phyloP scores from a whole-genome alignment of 495 filamentous ascomycete genomes.

The Ascobolus immersus region DNA sequence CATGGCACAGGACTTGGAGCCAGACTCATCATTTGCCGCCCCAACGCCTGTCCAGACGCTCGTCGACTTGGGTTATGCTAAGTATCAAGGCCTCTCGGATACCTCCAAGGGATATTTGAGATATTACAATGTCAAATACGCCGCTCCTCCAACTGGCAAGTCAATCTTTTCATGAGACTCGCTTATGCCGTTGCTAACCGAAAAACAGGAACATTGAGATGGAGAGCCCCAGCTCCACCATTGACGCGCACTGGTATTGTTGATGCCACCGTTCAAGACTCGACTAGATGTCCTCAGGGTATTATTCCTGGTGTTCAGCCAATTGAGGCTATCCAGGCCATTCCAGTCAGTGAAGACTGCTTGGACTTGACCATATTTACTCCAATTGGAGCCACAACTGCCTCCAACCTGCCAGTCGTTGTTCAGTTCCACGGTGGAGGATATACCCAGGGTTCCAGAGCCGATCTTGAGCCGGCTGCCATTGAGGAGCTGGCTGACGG shows the following conservation, averaged over 20 bases:
- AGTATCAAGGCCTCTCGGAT: conserved; percentile 17
- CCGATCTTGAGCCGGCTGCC: neutral
- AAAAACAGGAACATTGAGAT: conserved; percentile 1
- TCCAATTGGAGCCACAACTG: conserved; percentile 1
- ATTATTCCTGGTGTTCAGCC: neutral
- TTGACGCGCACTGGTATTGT: neutral
- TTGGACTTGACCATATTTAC: conserved; percentile 3
- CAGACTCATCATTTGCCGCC: too few relatives aligned
- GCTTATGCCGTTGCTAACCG: neutral
- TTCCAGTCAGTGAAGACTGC: conserved; percentile 4
- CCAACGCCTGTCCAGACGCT: too few relatives aligned
- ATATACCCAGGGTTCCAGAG: neutral
- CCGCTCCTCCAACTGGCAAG: conserved; percentile 3
- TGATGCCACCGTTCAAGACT: neutral
- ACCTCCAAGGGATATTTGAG: neutral
- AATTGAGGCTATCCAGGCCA: neutral
- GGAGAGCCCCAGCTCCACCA: conserved; percentile 1
- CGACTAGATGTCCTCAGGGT: neutral
- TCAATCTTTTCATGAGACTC: too few relatives aligned
- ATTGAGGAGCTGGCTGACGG: neutral
- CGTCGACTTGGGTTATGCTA: conserved; percentile 22
- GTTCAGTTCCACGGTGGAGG: conserved; percentile 6
- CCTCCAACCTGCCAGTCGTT: conserved; percentile 2
- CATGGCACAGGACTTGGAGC: too few relatives aligned
- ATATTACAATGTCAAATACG: conserved; percentile 2